Conservation (phyloP, 306 rosid species). For the Astragalus membranaceus region DNA sequence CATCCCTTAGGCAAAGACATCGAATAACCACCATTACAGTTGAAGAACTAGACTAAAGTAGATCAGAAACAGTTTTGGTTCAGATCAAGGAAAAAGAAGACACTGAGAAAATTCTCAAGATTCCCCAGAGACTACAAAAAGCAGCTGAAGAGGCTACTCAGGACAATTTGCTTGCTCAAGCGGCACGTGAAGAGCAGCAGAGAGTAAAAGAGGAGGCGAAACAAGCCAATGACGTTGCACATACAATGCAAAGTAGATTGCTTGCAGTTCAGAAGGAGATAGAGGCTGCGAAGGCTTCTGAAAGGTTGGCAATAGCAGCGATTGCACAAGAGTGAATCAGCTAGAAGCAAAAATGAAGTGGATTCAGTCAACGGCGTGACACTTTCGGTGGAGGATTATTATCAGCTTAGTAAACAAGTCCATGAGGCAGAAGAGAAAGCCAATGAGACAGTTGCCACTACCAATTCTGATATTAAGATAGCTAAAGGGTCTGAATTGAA, state of each 20-base stretch:
- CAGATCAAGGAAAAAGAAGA: too few species aligned
- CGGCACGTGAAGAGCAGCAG: slow-evolving; percentile 53
- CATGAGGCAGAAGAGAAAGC: slow-evolving; percentile 80
- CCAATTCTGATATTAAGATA: slow-evolving; percentile 51
- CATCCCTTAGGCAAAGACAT: too few species aligned
- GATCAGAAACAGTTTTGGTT: too few species aligned
- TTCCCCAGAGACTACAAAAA: too few species aligned
- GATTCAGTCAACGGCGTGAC: slow-evolving; percentile 54
- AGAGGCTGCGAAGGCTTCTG: too few species aligned
- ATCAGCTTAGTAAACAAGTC: slow-evolving; percentile 73
- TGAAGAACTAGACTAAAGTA: too few species aligned
- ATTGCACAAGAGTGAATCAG: too few species aligned
- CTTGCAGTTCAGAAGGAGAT: too few species aligned
- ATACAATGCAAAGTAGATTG: slow-evolving; percentile 70
- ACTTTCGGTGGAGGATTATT: slow-evolving; percentile 72
- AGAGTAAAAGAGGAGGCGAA: slow-evolving; percentile 68
- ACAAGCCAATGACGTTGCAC: slow-evolving; percentile 82
- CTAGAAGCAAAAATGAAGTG: slow-evolving; percentile 29
- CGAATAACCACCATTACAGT: too few species aligned
- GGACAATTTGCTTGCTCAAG: slow-evolving; percentile 55
- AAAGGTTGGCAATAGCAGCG: too few species aligned
- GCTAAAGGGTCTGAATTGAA: slow-evolving; percentile 70
- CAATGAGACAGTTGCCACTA: slow-evolving; percentile 50
- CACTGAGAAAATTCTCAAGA: too few species aligned
- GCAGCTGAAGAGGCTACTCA: too few species aligned